These are phyloP conservation scores for Fusarium sp. DNA, from an alignment of 2,329 filamentous ascomycete genomes.

Conservation along the genomic window DNA sequence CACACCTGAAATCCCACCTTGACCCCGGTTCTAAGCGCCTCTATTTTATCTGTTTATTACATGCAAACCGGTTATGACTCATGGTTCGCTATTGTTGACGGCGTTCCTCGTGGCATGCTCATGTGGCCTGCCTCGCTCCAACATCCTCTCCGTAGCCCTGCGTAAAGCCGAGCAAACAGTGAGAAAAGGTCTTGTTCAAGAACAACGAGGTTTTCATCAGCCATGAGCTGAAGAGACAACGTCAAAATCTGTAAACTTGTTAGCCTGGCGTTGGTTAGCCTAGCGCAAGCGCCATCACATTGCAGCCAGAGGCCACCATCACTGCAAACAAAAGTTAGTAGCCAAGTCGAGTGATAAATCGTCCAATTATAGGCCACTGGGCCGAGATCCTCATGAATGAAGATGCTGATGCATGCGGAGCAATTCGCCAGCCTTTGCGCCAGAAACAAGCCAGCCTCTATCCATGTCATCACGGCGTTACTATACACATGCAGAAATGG, in stretches of 20 bases:
- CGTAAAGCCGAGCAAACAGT: conserved; percentile 58
- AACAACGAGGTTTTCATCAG: conserved; percentile 35
- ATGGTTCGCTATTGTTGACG: no score
- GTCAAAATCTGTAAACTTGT: conserved; percentile 5
- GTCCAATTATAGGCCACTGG: conserved; percentile 43
- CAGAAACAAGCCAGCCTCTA: conserved; percentile 19
- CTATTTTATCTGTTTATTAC: no score
- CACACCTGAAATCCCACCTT: no score
- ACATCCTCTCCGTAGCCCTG: conserved; percentile 60
- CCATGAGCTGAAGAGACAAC: conserved; percentile 22
- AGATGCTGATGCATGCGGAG: conserved; percentile 17
- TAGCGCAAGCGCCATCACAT: conserved; percentile 20
- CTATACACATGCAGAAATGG: conserved; percentile 34
- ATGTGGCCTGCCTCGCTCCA: neutral
- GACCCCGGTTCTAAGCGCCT: no score
- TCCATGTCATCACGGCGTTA: conserved; percentile 40
- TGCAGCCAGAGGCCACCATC: conserved; percentile 29
- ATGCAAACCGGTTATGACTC: no score
- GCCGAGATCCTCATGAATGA: conserved; percentile 28
- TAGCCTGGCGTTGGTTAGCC: conserved; percentile 3
- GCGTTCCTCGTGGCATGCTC: no score
- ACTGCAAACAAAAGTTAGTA: conserved; percentile 46
- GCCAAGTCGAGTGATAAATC: conserved; percentile 26
- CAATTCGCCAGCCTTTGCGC: conserved; percentile 26
- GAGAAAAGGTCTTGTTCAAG: conserved; percentile 56